phyloP scores from a whole-genome alignment of 2,329 filamentous ascomycete genomes.

The Diaporthe sp. region DNA sequence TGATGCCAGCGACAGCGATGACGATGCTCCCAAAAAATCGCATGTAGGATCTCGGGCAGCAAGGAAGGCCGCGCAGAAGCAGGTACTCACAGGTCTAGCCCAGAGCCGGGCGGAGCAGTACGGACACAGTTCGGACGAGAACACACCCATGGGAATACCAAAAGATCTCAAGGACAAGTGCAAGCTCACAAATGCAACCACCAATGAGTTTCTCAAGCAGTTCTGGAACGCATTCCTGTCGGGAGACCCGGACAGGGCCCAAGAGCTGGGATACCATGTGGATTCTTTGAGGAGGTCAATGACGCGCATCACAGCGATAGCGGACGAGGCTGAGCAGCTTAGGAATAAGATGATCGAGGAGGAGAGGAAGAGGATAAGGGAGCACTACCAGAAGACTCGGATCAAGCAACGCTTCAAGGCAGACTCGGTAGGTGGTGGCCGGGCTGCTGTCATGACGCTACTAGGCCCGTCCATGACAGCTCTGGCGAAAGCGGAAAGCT shows the following conservation, averaged over 20 bases:
- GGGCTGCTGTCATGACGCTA: slow-evolving; percentile 78
- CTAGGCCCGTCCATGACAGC: slow-evolving; percentile 80
- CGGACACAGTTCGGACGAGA: slow-evolving; percentile 58
- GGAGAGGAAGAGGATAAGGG: slow-evolving; percentile 76
- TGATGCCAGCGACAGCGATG: slow-evolving; percentile 76
- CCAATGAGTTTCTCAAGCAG: slow-evolving; percentile 94
- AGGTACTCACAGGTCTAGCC: slow-evolving; percentile 73
- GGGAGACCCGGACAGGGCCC: slow-evolving; percentile 82
- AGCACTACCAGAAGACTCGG: slow-evolving; percentile 77
- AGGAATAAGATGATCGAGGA: slow-evolving; percentile 73
- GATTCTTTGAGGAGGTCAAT: slow-evolving; percentile 84
- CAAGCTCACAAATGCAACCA: slow-evolving; percentile 85
- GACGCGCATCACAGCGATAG: slow-evolving; percentile 83
- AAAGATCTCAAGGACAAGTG: slow-evolving; percentile 68
- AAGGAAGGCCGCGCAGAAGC: slow-evolving; percentile 71
- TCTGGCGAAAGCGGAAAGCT: slow-evolving; percentile 74
- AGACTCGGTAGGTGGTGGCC: slow-evolving; percentile 77
- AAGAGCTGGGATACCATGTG: slow-evolving; percentile 82
- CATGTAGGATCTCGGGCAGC: slow-evolving; percentile 78
- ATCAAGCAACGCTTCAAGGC: slow-evolving; percentile 78
- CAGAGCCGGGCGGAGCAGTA: slow-evolving; percentile 70
- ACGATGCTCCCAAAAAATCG: slow-evolving; percentile 57
- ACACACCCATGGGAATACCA: slow-evolving; percentile 66
- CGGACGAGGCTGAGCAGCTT: slow-evolving; percentile 81
- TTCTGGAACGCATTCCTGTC: slow-evolving; percentile 96